A percentile compares a stretch with the other conserved stretches of the same genome.
Conservation (phyloP, 2,329 filamentous ascomycete genomes). For the Tricladium varicosporioides region DNA sequence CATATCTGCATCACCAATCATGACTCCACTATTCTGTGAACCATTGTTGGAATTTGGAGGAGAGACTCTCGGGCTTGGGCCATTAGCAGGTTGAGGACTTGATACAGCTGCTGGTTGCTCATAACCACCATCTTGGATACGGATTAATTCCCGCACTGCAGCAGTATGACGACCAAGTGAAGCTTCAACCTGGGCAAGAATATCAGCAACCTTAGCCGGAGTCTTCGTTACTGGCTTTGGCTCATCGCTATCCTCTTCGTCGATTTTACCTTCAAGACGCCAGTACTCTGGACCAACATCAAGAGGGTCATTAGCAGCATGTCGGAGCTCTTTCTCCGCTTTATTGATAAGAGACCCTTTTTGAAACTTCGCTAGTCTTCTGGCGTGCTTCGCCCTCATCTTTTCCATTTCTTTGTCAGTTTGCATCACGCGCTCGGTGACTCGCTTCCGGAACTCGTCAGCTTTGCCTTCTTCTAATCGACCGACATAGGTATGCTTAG, state of each 20-base stretch:
- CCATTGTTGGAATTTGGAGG: conserved; percentile 53
- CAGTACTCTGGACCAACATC: conserved; percentile 59
- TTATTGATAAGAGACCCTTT: conserved; percentile 66
- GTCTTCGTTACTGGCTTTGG: conserved; percentile 28
- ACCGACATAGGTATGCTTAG: conserved; percentile 60
- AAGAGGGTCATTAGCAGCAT: conserved; percentile 53
- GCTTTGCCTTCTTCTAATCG: conserved; percentile 74
- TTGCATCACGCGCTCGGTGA: conserved; percentile 67
- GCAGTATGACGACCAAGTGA: conserved; percentile 66
- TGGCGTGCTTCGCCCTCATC: conserved; percentile 77
- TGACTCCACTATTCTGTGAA: conserved; percentile 52
- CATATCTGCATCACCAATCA: conserved; percentile 59
- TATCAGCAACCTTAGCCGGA: conserved; percentile 60
- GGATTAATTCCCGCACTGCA: conserved; percentile 61
- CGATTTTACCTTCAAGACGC: conserved; percentile 58
- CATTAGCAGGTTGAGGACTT: conserved; percentile 16
- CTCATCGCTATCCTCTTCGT: conserved; percentile 47
- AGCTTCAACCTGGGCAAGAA: conserved; percentile 72
- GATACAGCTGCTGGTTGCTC: conserved; percentile 48
- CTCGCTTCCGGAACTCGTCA: conserved; percentile 79
- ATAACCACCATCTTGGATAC: conserved; percentile 75
- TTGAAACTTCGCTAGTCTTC: conserved; percentile 71
- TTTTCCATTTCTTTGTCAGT: conserved; percentile 80
- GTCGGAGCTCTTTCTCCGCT: conserved; percentile 74
- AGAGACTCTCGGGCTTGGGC: conserved; percentile 38